Conservation (phyloP, 2,329 filamentous ascomycete genomes). For the Penicillium aurantiogriseum region DNA sequence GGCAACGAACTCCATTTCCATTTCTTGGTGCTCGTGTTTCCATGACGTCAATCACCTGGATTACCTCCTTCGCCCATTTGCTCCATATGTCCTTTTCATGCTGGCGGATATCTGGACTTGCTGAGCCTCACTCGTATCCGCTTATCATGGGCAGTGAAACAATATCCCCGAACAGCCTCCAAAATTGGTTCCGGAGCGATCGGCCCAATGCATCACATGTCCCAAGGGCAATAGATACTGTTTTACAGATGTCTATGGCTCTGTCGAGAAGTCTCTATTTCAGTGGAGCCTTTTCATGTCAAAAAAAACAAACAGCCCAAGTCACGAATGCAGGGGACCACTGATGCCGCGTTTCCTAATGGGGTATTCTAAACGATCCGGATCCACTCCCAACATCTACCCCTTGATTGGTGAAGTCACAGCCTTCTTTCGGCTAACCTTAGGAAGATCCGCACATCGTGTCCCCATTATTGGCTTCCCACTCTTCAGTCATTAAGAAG, state of each 20-base stretch:
- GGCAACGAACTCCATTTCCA: background rate
- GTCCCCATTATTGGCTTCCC: background rate
- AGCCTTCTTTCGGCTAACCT: too few relatives aligned
- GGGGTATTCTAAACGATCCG: background rate
- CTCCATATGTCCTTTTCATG: background rate
- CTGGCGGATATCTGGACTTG: background rate
- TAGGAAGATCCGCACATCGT: background rate
- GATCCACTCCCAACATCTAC: background rate
- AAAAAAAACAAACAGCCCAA: too few relatives aligned
- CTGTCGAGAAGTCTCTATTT: too few relatives aligned
- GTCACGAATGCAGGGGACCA: too few relatives aligned
- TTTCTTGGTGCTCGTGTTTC: constrained; percentile 4
- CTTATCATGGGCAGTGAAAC: background rate
- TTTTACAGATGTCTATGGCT: too few relatives aligned
- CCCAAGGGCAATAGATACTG: background rate
- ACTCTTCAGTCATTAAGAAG: background rate
- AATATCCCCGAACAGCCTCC: background rate
- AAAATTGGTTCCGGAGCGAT: background rate
- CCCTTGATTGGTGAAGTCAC: background rate
- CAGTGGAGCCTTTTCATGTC: too few relatives aligned
- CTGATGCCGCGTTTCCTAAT: background rate
- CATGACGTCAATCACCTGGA: background rate
- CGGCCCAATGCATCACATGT: background rate
- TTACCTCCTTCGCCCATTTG: too few relatives aligned
- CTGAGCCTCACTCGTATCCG: constrained; percentile 4